A percentile compares a stretch with the other conserved stretches of the same genome.
These are phyloP conservation scores for Fusarium stilboides DNA, from an alignment of 2,329 filamentous ascomycete species.

Conservation along the genomic window DNA sequence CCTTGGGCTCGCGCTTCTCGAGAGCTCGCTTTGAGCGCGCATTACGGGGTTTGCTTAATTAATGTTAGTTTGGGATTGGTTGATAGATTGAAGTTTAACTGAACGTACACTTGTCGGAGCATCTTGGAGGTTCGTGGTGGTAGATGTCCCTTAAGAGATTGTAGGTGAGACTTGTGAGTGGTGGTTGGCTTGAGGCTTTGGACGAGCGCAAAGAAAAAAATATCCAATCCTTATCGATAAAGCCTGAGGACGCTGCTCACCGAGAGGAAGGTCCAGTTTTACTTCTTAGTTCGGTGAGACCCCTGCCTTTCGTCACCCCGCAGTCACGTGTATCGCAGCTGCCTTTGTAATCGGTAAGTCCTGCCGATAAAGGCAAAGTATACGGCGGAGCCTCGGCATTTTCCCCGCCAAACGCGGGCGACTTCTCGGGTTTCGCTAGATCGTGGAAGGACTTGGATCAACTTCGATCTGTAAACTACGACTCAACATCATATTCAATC, in stretches of 20 bases:
- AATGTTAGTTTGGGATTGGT: neutral
- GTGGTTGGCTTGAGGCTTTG: slow-evolving; percentile 29
- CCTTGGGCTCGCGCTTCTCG: slow-evolving; percentile 92
- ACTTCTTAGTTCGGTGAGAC: slow-evolving; percentile 18
- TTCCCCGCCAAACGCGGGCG: slow-evolving; percentile 46
- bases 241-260: slow-evolving; percentile 14
- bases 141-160: slow-evolving; percentile 28
- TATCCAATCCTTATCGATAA: slow-evolving; percentile 55
- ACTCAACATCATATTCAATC: slow-evolving; percentile 9
- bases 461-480: slow-evolving; percentile 37
- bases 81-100: neutral
- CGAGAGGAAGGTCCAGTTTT: slow-evolving; percentile 12
- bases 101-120: slow-evolving; percentile 65
- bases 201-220: slow-evolving; percentile 52
- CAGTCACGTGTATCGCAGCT: slow-evolving; percentile 54
- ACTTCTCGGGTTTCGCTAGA: slow-evolving; percentile 33
- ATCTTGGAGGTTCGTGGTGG: slow-evolving; percentile 53
- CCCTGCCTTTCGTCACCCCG: slow-evolving; percentile 43
- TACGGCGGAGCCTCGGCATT: slow-evolving; percentile 51
- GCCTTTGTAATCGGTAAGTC: slow-evolving; percentile 28
- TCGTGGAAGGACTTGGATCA: slow-evolving; percentile 23
- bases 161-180: slow-evolving; percentile 29
- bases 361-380: slow-evolving; percentile 29
- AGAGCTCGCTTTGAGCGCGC: slow-evolving; percentile 95
- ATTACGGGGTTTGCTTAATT: slow-evolving; percentile 71